Evolutionary conservation across 2,329 filamentous ascomycete species (phyloP).

Genomic region (Aspergillus phoenicis): DNA sequence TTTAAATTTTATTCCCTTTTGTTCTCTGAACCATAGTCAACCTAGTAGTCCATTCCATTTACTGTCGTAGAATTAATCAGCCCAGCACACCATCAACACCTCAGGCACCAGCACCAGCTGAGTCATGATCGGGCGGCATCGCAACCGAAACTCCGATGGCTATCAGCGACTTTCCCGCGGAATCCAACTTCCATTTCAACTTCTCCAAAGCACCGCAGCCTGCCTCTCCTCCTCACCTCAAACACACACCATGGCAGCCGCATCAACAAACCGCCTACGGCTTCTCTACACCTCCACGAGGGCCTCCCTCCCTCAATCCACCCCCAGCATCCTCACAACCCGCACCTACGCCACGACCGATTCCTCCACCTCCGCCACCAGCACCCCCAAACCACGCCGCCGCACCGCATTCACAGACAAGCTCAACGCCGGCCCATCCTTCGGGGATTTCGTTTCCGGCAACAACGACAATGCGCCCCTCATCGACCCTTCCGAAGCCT

Average conservation of each 20-base stretch:
- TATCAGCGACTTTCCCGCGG: slow-evolving; percentile 32
- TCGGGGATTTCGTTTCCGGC: slow-evolving; percentile 63
- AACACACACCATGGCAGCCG: slow-evolving; percentile 34
- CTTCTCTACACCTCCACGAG: slow-evolving; percentile 34
- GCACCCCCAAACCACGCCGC: slow-evolving; percentile 58
- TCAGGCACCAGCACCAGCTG: not conserved
- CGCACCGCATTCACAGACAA: slow-evolving; percentile 63
- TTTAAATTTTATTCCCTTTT: slow-evolving; percentile 12
- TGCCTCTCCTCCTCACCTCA: not conserved
- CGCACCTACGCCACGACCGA: slow-evolving; percentile 44
- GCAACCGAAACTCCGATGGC: slow-evolving; percentile 7
- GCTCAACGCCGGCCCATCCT: slow-evolving; percentile 66
- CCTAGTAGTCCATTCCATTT: too few relatives aligned
- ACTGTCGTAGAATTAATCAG: too few relatives aligned
- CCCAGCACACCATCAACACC: not conserved
- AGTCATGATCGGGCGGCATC: slow-evolving; percentile 7
- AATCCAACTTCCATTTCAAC: slow-evolving; percentile 17
- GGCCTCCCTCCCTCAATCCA: slow-evolving; percentile 18
- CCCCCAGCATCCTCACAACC: slow-evolving; percentile 15
- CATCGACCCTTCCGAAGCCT: slow-evolving; percentile 52
- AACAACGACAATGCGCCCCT: slow-evolving; percentile 45
- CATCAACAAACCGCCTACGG: slow-evolving; percentile 36
- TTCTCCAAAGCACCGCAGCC: not conserved
- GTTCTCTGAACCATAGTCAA: too few relatives aligned
- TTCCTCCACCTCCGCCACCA: slow-evolving; percentile 37